Evolutionary conservation across 2,329 filamentous ascomycete species (phyloP), one percentile per base, ranked within the genome.

Genomic region (Stachybotrys chartarum): DNA sequence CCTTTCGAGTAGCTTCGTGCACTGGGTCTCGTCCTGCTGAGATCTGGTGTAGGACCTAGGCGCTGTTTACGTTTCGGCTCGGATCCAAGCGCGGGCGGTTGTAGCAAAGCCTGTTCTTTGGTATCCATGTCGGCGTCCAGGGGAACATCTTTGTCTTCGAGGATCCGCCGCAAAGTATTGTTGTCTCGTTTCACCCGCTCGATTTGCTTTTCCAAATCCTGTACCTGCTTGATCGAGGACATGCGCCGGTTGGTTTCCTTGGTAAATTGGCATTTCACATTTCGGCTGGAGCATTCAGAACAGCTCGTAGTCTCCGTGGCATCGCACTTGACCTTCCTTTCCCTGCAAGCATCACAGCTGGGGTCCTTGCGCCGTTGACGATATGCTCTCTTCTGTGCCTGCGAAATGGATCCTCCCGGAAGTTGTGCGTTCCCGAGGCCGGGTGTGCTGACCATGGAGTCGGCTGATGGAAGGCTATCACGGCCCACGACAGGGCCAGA

Each of bases 151-250:
- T 74, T 70, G 51, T 79, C 77, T 47, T 76, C 73, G 48, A 90
- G 73, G 64, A 86, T 82, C 32, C 86, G 84, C 53, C 84, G 84
- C 45, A 96, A 75, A 58, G 85, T 86, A 55, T 78, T 80, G 65
- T 96, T 92, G 69, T 96, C 89, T 56, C 90, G 85, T 67, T 86
- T 89, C 46, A 94, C 81, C 53, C 87, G 82, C 50, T 88, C 83
- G 65, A 97, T 83, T 72, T 97, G 92, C 71, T 91, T 94, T 73
- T 97, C 93, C 30, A 99, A 79, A 69, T 99, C 94, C 72, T 97
- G 94, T 12, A 97, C 90, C 77, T 97, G 94, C 82, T 97, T 99
- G 75, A 97, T 97, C 1, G 93, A 97, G 17, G 94, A 97, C 94
- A 99, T 99, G 59, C 94, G 85, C 57, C 94, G 83, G 70, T 99